A percentile compares a stretch with the other conserved stretches of the same genome.
These are phyloP conservation scores for Volutella citrinella DNA, from an alignment of 2,329 filamentous ascomycete genomes.

Conservation along the genomic window DNA sequence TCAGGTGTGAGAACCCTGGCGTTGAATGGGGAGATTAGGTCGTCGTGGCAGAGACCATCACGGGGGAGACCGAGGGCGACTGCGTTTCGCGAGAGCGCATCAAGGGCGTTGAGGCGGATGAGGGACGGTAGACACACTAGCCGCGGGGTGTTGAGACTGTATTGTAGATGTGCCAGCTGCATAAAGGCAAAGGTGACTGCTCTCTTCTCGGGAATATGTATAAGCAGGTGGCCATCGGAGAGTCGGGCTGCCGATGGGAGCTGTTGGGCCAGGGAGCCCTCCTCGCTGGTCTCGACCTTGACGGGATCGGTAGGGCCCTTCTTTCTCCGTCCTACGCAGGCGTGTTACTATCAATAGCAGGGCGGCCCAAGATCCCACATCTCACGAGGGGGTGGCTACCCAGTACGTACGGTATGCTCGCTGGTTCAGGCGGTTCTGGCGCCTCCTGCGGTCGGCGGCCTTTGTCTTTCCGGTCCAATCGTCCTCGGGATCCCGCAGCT, in stretches of 20 bases:
- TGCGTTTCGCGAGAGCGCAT: slow-evolving; percentile 18
- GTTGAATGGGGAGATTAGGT: slow-evolving; percentile 20
- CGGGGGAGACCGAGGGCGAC: slow-evolving; percentile 10
- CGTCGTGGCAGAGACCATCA: slow-evolving; percentile 15
- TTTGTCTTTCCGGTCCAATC: slow-evolving; percentile 24
- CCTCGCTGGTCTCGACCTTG: slow-evolving; percentile 4
- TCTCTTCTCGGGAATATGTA: slow-evolving; percentile 5
- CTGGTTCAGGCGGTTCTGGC: slow-evolving; percentile 24
- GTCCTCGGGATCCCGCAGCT: slow-evolving; percentile 15
- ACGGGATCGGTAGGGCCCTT: slow-evolving; percentile 9
- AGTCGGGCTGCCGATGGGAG: not conserved
- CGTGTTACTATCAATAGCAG: no score
- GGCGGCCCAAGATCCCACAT: no score
- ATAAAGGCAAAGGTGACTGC: slow-evolving; percentile 17
- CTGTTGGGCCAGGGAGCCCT: not conserved
- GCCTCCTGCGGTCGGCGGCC: slow-evolving; percentile 17
- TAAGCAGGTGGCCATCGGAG: slow-evolving; percentile 6
- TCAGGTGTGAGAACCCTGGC: not conserved
- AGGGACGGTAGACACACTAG: slow-evolving; percentile 13
- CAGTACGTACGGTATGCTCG: slow-evolving; percentile 20
- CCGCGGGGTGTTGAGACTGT: slow-evolving; percentile 13
- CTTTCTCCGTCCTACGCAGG: no score
- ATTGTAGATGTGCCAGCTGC: slow-evolving; percentile 17
- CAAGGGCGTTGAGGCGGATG: slow-evolving; percentile 21
- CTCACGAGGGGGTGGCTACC: no score